Evolutionary conservation across 192 early-diverging fungal species (phyloP).

Genomic region (Lunasporangiospora selenospora): DNA sequence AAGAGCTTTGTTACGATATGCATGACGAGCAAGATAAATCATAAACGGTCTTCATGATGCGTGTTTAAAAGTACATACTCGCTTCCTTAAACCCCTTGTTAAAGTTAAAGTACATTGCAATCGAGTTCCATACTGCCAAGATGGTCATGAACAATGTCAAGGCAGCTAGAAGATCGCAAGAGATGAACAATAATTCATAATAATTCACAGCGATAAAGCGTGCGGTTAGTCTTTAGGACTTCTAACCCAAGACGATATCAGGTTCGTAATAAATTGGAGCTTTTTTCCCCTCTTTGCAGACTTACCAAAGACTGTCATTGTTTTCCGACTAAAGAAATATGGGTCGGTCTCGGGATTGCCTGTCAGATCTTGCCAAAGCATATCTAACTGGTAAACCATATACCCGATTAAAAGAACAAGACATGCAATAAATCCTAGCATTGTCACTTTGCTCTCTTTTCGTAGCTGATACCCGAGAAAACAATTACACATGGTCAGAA

Average conservation of each 20-base stretch:
- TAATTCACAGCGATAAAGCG: too few species aligned
- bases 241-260: too few species aligned
- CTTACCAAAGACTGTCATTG: slow-evolving; percentile 47
- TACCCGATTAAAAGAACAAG: slow-evolving; percentile 24
- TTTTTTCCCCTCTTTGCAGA: too few species aligned
- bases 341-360: slow-evolving; percentile 29
- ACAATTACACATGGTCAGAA: too few species aligned
- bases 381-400: slow-evolving; percentile 22
- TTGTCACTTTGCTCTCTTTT: slow-evolving; percentile 36
- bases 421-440: slow-evolving; percentile 41
- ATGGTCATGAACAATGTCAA: slow-evolving; percentile 29
- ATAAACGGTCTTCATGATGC: not conserved
- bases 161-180: too few species aligned
- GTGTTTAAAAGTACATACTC: slow-evolving; percentile 14
- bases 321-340: slow-evolving; percentile 40
- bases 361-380: slow-evolving; percentile 14
- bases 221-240: too few species aligned
- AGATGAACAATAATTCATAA: too few species aligned
- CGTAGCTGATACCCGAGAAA: slow-evolving; percentile 24
- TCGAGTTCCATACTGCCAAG: slow-evolving; percentile 22
- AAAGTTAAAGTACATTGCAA: slow-evolving; percentile 40
- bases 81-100: slow-evolving; percentile 49
- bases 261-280: too few species aligned
- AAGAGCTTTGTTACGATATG: not conserved
- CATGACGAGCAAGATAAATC: not conserved